These are phyloP conservation scores for Backusella parvicylindrica DNA, from an alignment of 192 early-diverging fungal species.

Conservation along the genomic window DNA sequence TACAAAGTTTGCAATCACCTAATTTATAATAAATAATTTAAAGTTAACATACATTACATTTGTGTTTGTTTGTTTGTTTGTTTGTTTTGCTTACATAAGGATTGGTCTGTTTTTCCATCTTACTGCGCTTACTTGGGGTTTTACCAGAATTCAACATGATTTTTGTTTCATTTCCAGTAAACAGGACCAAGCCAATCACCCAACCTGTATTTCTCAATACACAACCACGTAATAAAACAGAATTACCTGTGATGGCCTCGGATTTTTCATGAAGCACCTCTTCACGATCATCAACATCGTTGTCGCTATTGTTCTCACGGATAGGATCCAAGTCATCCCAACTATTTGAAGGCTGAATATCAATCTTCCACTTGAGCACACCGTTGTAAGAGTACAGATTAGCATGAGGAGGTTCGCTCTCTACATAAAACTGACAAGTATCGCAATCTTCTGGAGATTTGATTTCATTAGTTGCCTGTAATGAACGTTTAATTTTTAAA, in stretches of 20 bases:
- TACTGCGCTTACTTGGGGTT: slow-evolving; percentile 64
- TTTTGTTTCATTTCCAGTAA: slow-evolving; percentile 76
- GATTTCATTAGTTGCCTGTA: slow-evolving; percentile 48
- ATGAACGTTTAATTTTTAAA: slow-evolving; percentile 62
- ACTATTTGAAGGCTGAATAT: neutral
- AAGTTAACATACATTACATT: neutral
- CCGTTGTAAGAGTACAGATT: slow-evolving; percentile 64
- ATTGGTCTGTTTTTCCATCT: slow-evolving; percentile 71
- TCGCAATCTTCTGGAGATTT: slow-evolving; percentile 54
- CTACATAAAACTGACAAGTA: slow-evolving; percentile 39
- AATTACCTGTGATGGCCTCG: slow-evolving; percentile 58
- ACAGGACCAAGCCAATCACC: slow-evolving; percentile 69
- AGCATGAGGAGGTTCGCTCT: slow-evolving; percentile 57
- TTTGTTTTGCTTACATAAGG: slow-evolving; percentile 43
- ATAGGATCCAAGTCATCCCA: neutral
- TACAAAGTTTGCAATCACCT: slow-evolving; percentile 78
- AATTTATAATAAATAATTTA: neutral
- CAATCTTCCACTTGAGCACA: slow-evolving; percentile 41
- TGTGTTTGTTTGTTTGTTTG: neutral
- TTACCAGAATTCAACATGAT: slow-evolving; percentile 72
- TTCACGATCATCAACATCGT: neutral
- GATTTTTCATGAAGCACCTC: slow-evolving; percentile 24
- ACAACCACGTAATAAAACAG: slow-evolving; percentile 69
- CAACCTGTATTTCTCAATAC: slow-evolving; percentile 72
- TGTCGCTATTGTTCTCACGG: neutral